phyloP scores from a whole-genome alignment of 345 rosid species.

The Fremontodendron californicum region DNA sequence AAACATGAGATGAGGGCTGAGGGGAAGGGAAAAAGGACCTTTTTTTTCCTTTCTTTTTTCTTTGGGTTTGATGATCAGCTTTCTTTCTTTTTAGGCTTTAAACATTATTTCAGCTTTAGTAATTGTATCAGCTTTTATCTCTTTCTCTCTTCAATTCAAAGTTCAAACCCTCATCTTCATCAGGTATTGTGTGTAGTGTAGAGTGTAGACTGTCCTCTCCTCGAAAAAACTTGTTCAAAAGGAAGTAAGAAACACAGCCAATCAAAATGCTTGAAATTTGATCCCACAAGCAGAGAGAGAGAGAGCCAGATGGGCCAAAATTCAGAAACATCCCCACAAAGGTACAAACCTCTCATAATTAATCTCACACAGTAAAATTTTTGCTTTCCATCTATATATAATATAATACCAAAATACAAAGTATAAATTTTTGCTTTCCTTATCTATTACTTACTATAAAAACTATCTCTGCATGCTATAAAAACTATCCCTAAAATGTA shows the following conservation, averaged over 20 bases:
- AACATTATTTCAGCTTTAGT: slow-evolving; percentile 19
- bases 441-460: no score
- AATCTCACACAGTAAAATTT: slow-evolving; percentile 19
- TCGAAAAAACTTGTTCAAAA: slow-evolving; percentile 29
- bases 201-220: not conserved
- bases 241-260: slow-evolving; percentile 26
- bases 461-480: no score
- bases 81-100: slow-evolving; percentile 16
- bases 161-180: slow-evolving; percentile 28
- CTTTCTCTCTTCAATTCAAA: slow-evolving; percentile 18
- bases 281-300: slow-evolving; percentile 33
- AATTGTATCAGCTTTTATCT: slow-evolving; percentile 21
- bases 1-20: not conserved
- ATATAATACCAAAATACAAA: not conserved
- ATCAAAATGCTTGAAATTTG: slow-evolving; percentile 32
- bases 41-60: slow-evolving; percentile 13
- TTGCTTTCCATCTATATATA: slow-evolving; percentile 14
- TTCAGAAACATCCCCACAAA: slow-evolving; percentile 27
- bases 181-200: slow-evolving; percentile 27
- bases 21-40: slow-evolving; percentile 9
- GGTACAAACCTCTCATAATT: slow-evolving; percentile 39
- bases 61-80: slow-evolving; percentile 33
- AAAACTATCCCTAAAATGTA: no score
- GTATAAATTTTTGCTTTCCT: no score
- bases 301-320: slow-evolving; percentile 33